These are phyloP conservation scores for Polyrhizophydium stewartii DNA, from an alignment of 371 early-diverging fungal species.

Conservation along the genomic window DNA sequence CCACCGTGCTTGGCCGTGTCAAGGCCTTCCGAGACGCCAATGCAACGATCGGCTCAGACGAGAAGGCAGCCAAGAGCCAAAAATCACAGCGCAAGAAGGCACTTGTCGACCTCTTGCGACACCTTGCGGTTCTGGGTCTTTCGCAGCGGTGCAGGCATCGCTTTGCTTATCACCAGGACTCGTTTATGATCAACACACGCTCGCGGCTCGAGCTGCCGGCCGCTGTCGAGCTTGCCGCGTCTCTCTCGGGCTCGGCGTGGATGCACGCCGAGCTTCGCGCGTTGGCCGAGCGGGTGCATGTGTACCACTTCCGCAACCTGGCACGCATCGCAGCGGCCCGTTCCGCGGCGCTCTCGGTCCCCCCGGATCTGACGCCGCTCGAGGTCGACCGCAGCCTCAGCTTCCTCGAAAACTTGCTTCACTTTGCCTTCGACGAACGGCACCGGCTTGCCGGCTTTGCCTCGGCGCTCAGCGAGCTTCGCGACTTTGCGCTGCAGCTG, in stretches of 20 bases:
- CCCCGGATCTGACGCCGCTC: conserved; percentile 64
- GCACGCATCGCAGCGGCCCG: conserved; percentile 66
- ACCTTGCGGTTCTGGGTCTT: conserved; percentile 75
- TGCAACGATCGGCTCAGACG: conserved; percentile 50
- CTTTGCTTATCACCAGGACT: conserved; percentile 17
- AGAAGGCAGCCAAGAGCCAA: conserved; percentile 55
- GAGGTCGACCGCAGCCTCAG: conserved; percentile 70
- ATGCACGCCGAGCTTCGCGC: not conserved
- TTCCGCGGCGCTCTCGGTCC: conserved; percentile 47
- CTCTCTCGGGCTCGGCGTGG: not conserved
- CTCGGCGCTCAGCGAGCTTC: not conserved
- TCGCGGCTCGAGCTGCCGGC: conserved; percentile 7
- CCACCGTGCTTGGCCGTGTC: conserved; percentile 32
- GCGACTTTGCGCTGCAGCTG: conserved; percentile 6
- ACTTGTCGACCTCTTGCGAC: conserved; percentile 79
- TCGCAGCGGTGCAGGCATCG: conserved; percentile 46
- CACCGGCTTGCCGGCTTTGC: conserved; percentile 4
- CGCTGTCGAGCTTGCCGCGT: not conserved
- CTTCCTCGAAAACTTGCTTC: conserved; percentile 68
- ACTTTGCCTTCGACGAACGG: conserved; percentile 59
- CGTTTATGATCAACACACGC: conserved; percentile 16
- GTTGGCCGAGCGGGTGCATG: conserved; percentile 40
- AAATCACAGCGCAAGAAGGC: conserved; percentile 83
- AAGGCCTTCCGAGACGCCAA: conserved; percentile 64
- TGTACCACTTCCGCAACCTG: conserved; percentile 67